phyloP scores from a whole-genome alignment of 2,329 filamentous ascomycete genomes.

The Tolypocladium cylindrosporum region DNA sequence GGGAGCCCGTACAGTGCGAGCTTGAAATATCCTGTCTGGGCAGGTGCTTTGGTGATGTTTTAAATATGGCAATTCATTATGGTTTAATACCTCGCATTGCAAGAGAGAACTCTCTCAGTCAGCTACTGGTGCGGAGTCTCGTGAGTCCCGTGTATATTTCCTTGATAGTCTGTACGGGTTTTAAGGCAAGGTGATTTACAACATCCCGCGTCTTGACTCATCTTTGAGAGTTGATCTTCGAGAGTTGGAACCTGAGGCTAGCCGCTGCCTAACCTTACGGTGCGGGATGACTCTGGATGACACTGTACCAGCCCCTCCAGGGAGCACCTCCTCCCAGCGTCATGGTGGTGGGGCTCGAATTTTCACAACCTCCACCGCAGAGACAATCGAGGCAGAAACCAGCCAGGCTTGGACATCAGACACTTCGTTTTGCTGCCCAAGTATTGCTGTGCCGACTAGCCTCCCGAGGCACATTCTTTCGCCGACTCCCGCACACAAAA shows the following conservation, averaged over 20 bases:
- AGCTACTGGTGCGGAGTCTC: not conserved
- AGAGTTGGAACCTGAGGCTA: not conserved
- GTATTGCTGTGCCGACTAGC: not conserved
- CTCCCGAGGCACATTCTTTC: not conserved
- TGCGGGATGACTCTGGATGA: not conserved
- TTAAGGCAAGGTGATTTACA: not conserved
- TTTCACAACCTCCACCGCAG: conserved; percentile 25
- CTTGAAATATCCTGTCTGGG: not conserved
- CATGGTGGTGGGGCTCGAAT: conserved; percentile 31
- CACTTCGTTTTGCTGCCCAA: conserved; percentile 1
- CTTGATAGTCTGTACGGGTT: no score
- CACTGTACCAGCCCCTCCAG: conserved; percentile 15
- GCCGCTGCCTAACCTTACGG: not conserved
- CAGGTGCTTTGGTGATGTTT: not conserved
- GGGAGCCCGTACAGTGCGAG: not conserved
- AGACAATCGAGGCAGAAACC: conserved; percentile 6
- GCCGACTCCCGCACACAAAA: not conserved
- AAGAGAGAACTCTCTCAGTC: not conserved
- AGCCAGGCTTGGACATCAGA: conserved; percentile 6
- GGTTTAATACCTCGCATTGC: no score
- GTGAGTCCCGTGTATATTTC: not conserved
- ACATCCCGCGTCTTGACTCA: not conserved
- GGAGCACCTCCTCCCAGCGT: conserved; percentile 14
- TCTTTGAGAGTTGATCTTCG: no score
- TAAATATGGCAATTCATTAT: not conserved